These are phyloP conservation scores for Lasiosphaeriaceae sp. DNA, from an alignment of 495 filamentous ascomycete genomes.

Conservation along the genomic window DNA sequence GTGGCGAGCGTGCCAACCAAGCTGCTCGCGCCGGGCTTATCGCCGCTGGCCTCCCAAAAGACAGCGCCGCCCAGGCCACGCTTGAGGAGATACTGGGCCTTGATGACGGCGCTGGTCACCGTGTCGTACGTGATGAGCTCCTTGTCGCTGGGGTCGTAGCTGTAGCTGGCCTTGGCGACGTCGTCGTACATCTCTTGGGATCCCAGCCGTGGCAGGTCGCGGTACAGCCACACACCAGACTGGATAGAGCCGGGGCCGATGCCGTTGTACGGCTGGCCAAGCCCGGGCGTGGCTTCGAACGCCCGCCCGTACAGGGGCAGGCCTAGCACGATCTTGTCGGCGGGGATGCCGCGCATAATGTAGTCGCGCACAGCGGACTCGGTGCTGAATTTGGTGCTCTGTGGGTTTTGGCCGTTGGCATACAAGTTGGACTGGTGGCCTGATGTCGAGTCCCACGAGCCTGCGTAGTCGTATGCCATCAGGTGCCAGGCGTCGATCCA, in stretches of 20 bases:
- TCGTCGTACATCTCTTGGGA: conserved; percentile 46
- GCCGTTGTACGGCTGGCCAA: conserved; percentile 63
- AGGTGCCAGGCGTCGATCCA: conserved; percentile 84
- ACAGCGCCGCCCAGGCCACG: conserved; percentile 73
- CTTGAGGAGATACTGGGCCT: conserved; percentile 61
- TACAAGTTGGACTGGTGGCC: conserved; percentile 78
- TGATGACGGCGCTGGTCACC: conserved; percentile 51
- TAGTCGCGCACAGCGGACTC: conserved; percentile 67
- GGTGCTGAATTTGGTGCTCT: conserved; percentile 63
- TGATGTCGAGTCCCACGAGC: conserved; percentile 63
- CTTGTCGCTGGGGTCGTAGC: conserved; percentile 54
- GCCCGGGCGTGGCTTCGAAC: conserved; percentile 67
- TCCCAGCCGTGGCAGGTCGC: conserved; percentile 52
- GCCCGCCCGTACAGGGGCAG: conserved; percentile 84
- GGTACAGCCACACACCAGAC: conserved; percentile 76
- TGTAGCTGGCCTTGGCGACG: conserved; percentile 59
- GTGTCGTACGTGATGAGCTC: conserved; percentile 79
- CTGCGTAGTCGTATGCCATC: conserved; percentile 75
- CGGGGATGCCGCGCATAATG: conserved; percentile 54
- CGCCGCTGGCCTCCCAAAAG: conserved; percentile 87
- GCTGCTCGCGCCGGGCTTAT: conserved; percentile 57
- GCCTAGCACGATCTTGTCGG: conserved; percentile 72
- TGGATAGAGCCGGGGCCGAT: conserved; percentile 66
- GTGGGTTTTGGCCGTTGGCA: conserved; percentile 44
- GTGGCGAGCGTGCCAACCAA: conserved; percentile 60